These are phyloP conservation scores for Candida silvatica DNA, from an alignment of 805 yeast genomes.

Conservation along the genomic window DNA sequence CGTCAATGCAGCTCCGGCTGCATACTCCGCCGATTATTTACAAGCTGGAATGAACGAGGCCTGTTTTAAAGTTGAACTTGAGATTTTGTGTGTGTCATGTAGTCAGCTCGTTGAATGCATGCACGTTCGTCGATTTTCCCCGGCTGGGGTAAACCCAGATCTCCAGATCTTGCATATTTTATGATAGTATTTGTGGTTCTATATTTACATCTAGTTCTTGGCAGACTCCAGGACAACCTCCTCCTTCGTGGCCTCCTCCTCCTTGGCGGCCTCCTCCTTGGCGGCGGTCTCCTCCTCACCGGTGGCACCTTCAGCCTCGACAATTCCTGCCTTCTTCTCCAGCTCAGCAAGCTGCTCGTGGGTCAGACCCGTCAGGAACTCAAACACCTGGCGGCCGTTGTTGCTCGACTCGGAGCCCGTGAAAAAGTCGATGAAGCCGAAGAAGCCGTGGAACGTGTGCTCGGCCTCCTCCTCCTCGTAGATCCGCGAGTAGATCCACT, in stretches of 20 bases:
- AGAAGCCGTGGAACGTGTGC: constrained; percentile 84
- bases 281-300: not conserved
- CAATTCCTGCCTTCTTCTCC: constrained; percentile 1
- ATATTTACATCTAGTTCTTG: too few relatives aligned
- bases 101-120: too few relatives aligned
- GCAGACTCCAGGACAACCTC: too few relatives aligned
- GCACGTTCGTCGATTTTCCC: too few relatives aligned
- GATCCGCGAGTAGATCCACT: constrained; percentile 84
- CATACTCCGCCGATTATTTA: too few relatives aligned
- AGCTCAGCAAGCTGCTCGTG: constrained; percentile 1
- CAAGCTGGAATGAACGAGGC: too few relatives aligned
- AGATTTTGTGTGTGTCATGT: too few relatives aligned
- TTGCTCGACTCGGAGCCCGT: constrained; percentile 36
- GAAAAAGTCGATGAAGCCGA: constrained; percentile 81
- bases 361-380: constrained; percentile 31
- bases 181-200: too few relatives aligned
- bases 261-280: not conserved
- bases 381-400: constrained; percentile 50
- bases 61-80: too few relatives aligned
- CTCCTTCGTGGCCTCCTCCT: not conserved
- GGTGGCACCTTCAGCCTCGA: constrained; percentile 1
- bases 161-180: too few relatives aligned
- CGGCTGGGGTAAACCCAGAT: too few relatives aligned
- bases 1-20: too few relatives aligned
- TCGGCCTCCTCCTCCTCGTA: constrained; percentile 85